Conservation (phyloP, 768 basidiomycete species). For the Boletus tylopilopsis region DNA sequence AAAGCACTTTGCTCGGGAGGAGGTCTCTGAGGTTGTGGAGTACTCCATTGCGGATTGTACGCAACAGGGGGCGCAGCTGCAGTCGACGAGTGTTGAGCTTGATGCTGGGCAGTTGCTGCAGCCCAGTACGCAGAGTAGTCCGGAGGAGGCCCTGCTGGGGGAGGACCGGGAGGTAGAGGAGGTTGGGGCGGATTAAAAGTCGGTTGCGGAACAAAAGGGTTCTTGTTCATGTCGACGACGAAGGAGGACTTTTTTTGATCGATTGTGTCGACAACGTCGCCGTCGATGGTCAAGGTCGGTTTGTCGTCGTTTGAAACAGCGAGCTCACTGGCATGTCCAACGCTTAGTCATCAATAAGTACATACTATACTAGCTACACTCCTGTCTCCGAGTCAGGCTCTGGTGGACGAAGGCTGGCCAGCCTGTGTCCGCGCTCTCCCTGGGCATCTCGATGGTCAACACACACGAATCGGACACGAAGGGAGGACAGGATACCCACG, state of each 20-base stretch:
- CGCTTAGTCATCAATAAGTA: constrained; percentile 22
- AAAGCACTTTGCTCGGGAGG: constrained; percentile 78
- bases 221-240: constrained; percentile 67
- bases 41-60: constrained; percentile 65
- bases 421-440: constrained; percentile 17
- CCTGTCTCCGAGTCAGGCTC: too few relatives aligned
- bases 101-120: constrained; percentile 49
- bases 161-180: constrained; percentile 76
- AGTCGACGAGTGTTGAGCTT: constrained; percentile 28
- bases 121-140: constrained; percentile 82
- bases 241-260: constrained; percentile 5
- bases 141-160: constrained; percentile 65
- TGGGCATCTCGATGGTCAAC: neutral
- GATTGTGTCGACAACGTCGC: constrained; percentile 1
- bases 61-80: constrained; percentile 40
- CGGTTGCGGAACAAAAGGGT: constrained; percentile 72
- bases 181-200: constrained; percentile 69
- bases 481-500: constrained; percentile 9
- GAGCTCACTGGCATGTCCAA: constrained; percentile 18
- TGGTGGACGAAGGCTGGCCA: too few relatives aligned
- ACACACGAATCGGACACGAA: neutral
- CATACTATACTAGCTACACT: neutral
- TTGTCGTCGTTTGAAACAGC: constrained; percentile 23
- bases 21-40: constrained; percentile 61
- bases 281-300: constrained; percentile 7